Conservation (phyloP, 2,329 filamentous ascomycete species). For the Paradendryphiella salina region DNA sequence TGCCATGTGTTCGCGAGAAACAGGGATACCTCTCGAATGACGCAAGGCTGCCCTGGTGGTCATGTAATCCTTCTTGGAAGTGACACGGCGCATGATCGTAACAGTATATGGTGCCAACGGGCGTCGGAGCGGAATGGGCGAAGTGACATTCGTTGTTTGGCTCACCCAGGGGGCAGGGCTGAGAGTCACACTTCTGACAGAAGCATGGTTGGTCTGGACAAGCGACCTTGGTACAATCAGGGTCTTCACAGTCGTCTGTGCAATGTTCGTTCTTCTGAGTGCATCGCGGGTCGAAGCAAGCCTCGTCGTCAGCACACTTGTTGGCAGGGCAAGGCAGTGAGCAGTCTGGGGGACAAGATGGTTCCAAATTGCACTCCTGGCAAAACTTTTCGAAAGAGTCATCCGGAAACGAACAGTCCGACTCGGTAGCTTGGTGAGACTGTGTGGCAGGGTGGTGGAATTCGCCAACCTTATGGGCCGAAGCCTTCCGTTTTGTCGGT, state of each 20-base stretch:
- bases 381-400: slow-evolving; percentile 44
- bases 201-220: slow-evolving; percentile 41
- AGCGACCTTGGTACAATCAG: slow-evolving; percentile 40
- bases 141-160: slow-evolving; percentile 39
- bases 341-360: slow-evolving; percentile 27
- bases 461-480: slow-evolving; percentile 35
- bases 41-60: slow-evolving; percentile 26
- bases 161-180: slow-evolving; percentile 40
- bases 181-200: slow-evolving; percentile 41
- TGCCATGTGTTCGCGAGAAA: slow-evolving; percentile 34
- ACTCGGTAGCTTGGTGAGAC: slow-evolving; percentile 16
- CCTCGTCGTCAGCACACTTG: slow-evolving; percentile 36
- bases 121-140: slow-evolving; percentile 37
- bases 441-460: slow-evolving; percentile 32
- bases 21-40: slow-evolving; percentile 39
- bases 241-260: slow-evolving; percentile 39
- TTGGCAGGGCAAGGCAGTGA: slow-evolving; percentile 35
- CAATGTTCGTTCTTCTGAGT: slow-evolving; percentile 34
- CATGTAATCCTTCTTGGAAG: slow-evolving; percentile 37
- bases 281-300: slow-evolving; percentile 46
- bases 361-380: slow-evolving; percentile 41
- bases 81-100: slow-evolving; percentile 42
- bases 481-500: slow-evolving; percentile 42
- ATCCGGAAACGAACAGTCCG: slow-evolving; percentile 41
- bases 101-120: slow-evolving; percentile 41